These are phyloP conservation scores for Paraglomus occultum DNA, from an alignment of 192 early-diverging fungal species.

Conservation along the genomic window DNA sequence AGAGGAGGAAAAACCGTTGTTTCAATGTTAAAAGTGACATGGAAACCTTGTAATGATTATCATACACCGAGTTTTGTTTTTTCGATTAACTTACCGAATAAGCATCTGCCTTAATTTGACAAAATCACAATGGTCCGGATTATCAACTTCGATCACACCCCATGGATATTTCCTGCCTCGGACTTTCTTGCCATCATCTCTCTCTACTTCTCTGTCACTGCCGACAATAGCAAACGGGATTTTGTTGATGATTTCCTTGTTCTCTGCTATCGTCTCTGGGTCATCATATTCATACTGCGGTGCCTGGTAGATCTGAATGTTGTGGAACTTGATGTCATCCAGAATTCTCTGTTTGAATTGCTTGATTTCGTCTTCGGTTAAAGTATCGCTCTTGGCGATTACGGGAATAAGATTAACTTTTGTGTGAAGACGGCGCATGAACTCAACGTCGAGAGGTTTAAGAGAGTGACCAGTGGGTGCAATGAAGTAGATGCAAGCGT, in stretches of 20 bases:
- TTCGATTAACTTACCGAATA: constrained; percentile 45
- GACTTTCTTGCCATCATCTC: constrained; percentile 78
- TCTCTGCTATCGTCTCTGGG: constrained; percentile 74
- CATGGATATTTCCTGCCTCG: constrained; percentile 90
- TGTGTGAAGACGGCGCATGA: constrained; percentile 90
- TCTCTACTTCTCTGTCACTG: constrained; percentile 80
- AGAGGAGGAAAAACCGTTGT: neutral
- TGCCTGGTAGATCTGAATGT: constrained; percentile 86
- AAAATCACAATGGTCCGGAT: constrained; percentile 96
- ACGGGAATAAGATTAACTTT: constrained; percentile 88
- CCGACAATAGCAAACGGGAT: constrained; percentile 97
- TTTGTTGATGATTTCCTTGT: constrained; percentile 84
- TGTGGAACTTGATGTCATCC: constrained; percentile 77
- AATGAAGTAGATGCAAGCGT: constrained; percentile 96
- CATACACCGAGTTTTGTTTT: neutral
- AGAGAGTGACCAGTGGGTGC: constrained; percentile 93
- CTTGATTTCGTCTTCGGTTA: constrained; percentile 77
- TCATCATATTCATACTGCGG: constrained; percentile 82
- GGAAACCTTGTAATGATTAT: constrained; percentile 33
- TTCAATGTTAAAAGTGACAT: neutral
- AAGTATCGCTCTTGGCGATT: constrained; percentile 88
- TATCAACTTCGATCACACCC: constrained; percentile 97
- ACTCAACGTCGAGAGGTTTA: constrained; percentile 90
- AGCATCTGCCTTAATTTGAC: constrained; percentile 92
- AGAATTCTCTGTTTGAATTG: constrained; percentile 85